Evolutionary conservation across 345 rosid species (phyloP).

Genomic region (Barbarea vulgaris): DNA sequence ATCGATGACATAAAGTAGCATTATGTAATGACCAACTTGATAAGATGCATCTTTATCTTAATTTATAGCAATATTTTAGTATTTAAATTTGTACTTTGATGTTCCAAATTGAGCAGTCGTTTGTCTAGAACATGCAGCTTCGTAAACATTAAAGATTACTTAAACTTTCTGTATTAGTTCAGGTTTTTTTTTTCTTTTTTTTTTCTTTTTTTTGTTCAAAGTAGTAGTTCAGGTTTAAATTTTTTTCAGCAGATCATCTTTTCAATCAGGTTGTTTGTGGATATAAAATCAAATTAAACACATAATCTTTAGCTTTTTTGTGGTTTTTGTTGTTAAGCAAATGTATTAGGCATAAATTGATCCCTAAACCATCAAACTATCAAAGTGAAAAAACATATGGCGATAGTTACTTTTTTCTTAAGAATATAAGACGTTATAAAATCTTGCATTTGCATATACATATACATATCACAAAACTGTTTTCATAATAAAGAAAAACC

Average conservation of each 20-base stretch:
- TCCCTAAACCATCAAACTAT: slow-evolving; percentile 5
- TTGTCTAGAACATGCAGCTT: slow-evolving; percentile 42
- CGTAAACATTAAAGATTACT: slow-evolving; percentile 16
- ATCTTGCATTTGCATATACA: background rate
- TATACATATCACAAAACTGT: background rate
- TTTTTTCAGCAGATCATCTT: background rate
- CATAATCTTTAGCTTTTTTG: background rate
- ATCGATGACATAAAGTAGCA: slow-evolving; percentile 41
- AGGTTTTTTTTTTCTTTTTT: too few species aligned
- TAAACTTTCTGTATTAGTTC: slow-evolving; percentile 4
- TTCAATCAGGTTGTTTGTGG: background rate
- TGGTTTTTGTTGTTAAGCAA: background rate
- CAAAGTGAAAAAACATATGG: background rate
- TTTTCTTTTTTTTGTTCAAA: too few species aligned
- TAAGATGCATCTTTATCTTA: slow-evolving; percentile 37
- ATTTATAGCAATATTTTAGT: slow-evolving; percentile 30
- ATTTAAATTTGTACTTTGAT: slow-evolving; percentile 40
- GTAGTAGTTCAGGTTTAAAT: slow-evolving; percentile 1
- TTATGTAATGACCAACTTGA: slow-evolving; percentile 39
- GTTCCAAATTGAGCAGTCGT: slow-evolving; percentile 40
- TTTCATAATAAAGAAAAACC: background rate
- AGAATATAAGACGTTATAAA: background rate
- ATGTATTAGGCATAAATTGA: background rate
- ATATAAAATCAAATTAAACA: background rate
- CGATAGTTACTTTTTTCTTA: background rate